phyloP scores from a whole-genome alignment of 1,284 basidiomycete species.

The Singerocomus inundabilis region DNA sequence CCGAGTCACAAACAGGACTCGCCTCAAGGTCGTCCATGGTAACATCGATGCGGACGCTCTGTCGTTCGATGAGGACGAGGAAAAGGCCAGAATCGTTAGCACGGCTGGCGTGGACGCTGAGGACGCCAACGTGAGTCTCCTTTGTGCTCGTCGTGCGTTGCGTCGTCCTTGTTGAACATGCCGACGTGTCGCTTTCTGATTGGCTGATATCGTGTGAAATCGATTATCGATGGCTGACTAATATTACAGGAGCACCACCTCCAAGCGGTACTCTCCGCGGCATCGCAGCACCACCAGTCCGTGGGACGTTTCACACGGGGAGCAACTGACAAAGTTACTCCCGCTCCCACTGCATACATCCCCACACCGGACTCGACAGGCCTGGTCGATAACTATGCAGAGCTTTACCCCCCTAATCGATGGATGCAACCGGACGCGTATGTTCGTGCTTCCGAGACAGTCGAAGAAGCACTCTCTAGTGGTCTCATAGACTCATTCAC shows the following conservation, averaged over 20 bases:
- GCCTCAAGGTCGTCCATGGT: slow-evolving; percentile 78
- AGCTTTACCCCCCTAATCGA: slow-evolving; percentile 65
- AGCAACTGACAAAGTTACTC: slow-evolving; percentile 42
- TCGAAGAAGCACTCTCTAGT: slow-evolving; percentile 71
- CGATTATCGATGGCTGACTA: slow-evolving; percentile 65
- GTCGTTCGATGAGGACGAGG: slow-evolving; percentile 79
- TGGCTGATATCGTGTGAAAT: slow-evolving; percentile 46
- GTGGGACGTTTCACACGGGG: slow-evolving; percentile 43
- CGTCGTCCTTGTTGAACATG: slow-evolving; percentile 44
- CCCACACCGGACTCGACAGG: slow-evolving; percentile 91
- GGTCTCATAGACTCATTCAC: slow-evolving; percentile 69
- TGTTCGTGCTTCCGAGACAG: slow-evolving; percentile 83
- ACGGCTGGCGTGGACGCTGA: slow-evolving; percentile 79
- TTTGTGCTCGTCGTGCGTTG: slow-evolving; percentile 35
- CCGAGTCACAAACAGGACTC: slow-evolving; percentile 89
- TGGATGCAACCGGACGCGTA: slow-evolving; percentile 83
- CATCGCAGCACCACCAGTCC: slow-evolving; percentile 56
- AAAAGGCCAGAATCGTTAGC: slow-evolving; percentile 65
- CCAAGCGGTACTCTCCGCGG: slow-evolving; percentile 79
- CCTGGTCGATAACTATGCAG: slow-evolving; percentile 70
- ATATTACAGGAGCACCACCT: slow-evolving; percentile 86
- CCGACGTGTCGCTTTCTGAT: slow-evolving; percentile 47
- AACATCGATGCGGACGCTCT: slow-evolving; percentile 80
- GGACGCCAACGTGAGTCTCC: slow-evolving; percentile 78
- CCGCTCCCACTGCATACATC: slow-evolving; percentile 70